Evolutionary conservation across 129 eudicot genomes (phyloP), one percentile per base, ranked within the genome.

Genomic region (Flaveria sonorensis): DNA sequence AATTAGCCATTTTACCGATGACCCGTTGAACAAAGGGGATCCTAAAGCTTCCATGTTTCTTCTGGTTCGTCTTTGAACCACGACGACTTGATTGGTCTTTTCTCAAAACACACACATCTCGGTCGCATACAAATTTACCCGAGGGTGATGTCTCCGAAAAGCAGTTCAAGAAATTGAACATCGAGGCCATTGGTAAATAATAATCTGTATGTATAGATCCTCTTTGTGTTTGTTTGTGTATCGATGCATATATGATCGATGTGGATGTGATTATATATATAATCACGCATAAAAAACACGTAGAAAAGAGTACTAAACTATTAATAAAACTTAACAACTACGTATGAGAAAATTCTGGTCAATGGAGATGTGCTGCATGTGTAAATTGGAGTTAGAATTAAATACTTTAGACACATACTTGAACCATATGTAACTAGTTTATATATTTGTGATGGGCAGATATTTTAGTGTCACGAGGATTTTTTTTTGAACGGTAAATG

Each of bases 81-180:
- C 53, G 9, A 6, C 74, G 30, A 3, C 50, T 18, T 10, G 84
- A 74, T 74, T 32, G 56, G 4, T 16, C 20, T 73, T 69, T 74
- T 56, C 84, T 81, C 45, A 81, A 15, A 74, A 81, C 80, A 74
- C 84, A 81, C 12, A 74, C 84, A 81, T 74, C 84, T 68, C 84
- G 80, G 7, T 81, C 76, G 14, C 84, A 81, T 7, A 81, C 84
- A 20, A 45, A 74, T 68, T 81, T 81, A 30, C 71, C 70, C 60
- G 71, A 14, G 11, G 80, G 76, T 36, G 80, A 68, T 32, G 80
- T 74, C 57, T 81, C 80, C 16, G 84, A 74, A 74, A 81, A 81
- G 20, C 84, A 81, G 46, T 47, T 81, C 13, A 56, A 74, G 39
- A 74, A 81, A 60, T 66, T 71, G 55, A 81, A 69, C 55, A 81